Conservation (phyloP, 2,329 filamentous ascomycete genomes). For the Fusarium abutilonis region DNA sequence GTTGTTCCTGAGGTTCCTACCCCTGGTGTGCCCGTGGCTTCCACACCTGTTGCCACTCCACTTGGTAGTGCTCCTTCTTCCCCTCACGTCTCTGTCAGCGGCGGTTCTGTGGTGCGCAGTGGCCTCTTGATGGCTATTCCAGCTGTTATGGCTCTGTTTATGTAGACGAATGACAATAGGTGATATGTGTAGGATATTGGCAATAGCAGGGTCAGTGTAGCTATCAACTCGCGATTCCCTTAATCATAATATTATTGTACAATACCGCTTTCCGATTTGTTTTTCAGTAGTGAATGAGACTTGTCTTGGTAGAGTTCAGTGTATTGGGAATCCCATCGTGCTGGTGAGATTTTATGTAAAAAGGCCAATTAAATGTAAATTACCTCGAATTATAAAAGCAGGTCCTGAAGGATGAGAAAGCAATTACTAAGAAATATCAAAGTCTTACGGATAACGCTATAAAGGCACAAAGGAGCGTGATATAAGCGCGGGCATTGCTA, state of each 20-base stretch:
- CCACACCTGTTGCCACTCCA: conserved; percentile 9
- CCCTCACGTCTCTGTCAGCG: conserved; percentile 21
- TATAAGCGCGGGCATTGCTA: too few species aligned
- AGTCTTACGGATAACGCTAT: too few species aligned
- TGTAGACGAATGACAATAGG: conserved; percentile 19
- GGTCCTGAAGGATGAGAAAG: too few species aligned
- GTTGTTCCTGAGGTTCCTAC: conserved; percentile 5
- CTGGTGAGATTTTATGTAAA: too few species aligned
- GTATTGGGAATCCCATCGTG: too few species aligned
- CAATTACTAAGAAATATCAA: too few species aligned
- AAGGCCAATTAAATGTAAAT: too few species aligned
- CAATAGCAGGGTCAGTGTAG: conserved; percentile 3
- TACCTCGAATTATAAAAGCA: too few species aligned
- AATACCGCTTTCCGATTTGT: not conserved
- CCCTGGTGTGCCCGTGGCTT: not conserved
- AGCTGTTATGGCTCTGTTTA: conserved; percentile 23
- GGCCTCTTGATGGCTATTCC: conserved; percentile 28
- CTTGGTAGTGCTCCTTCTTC: conserved; percentile 4
- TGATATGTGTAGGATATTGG: conserved; percentile 3
- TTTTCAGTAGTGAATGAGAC: too few species aligned
- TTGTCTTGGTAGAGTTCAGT: too few species aligned
- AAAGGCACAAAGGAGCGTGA: too few species aligned
- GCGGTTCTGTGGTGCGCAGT: conserved; percentile 22
- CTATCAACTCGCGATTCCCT: conserved; percentile 16
- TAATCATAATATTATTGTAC: conserved; percentile 23